Base-by-base conservation (phyloP, 345 rosid genomes). In the Bruguiera sexangula region DNA sequence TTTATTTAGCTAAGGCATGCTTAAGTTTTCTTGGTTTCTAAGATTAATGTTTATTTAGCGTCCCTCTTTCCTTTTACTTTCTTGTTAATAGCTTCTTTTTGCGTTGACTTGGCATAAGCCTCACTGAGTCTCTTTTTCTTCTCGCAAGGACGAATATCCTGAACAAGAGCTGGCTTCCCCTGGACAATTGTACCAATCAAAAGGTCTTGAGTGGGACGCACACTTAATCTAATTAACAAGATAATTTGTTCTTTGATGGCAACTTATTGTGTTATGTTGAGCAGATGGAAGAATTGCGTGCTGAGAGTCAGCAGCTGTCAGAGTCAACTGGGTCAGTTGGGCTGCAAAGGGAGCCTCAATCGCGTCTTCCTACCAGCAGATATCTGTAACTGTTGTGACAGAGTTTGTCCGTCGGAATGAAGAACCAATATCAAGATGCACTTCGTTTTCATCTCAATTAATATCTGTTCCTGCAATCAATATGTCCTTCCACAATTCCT, bases 321-420 rank as follows among this genome's bases (percentile, higher is more conserved):
- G 97, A 90, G 69, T 86, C 96, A 80, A 77, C 88, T 67, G 96
- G 98, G 58, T 82, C 97, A 54, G 85, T 92, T 79, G 99, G 98
- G 56, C 96, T 31, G 88, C 98, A 65, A 92, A 74, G 77, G 98
- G 97, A 71, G 90, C 91, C 78, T 81, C 98, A 51, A 77, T 90
- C 61, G 78, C 96, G 70, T 84, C 92, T 79, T 87, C 91, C 32
- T 90, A 79, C 62, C 96, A 85, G 77, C 93, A 92, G 82, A 90
- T 92, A 80, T 89, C 97, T 79, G 97, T 95, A 64, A 88, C 96
- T n/a, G 94, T 87, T 76, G 98, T 89, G 78, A 92, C 96, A 34
- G 98, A 92, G 83, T 89, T 96, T 83, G 93, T 86, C 61, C 88
- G 89, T 50, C 90, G 97, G 98, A 96, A 90, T 75, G 98, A 96